Conservation (phyloP, 768 basidiomycete species). For the Tephrocybe sp. region DNA sequence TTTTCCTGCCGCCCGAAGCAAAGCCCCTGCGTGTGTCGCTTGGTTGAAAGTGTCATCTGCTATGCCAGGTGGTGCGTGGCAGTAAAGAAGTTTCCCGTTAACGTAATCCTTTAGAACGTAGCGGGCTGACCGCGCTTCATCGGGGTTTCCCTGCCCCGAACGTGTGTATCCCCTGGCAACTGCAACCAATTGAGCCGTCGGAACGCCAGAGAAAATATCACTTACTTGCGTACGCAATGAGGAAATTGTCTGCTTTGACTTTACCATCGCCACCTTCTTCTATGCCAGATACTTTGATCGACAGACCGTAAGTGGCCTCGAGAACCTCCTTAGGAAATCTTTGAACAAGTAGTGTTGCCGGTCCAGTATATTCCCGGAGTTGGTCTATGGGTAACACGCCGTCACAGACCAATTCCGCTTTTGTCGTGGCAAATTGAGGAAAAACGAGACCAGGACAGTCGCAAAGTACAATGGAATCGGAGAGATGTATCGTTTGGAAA, state of each 20-base stretch:
- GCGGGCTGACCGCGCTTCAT: constrained; percentile 92
- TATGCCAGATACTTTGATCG: constrained; percentile 56
- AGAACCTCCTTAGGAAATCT: constrained; percentile 80
- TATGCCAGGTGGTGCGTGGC: constrained; percentile 81
- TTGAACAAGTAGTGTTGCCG: constrained; percentile 72
- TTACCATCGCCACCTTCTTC: constrained; percentile 88
- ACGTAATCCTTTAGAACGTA: constrained; percentile 97
- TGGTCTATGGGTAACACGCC: constrained; percentile 98
- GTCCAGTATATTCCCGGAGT: constrained; percentile 90
- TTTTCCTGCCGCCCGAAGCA: constrained; percentile 66
- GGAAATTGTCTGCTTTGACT: constrained; percentile 74
- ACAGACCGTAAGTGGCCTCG: constrained; percentile 89
- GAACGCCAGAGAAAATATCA: constrained; percentile 18
- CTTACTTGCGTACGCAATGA: constrained; percentile 92
- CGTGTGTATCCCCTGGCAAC: constrained; percentile 93
- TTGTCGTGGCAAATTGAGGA: constrained; percentile 96
- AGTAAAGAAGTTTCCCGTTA: constrained; percentile 88
- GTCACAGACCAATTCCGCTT: constrained; percentile 94
- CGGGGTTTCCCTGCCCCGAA: constrained; percentile 94
- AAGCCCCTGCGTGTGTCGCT: constrained; percentile 58
- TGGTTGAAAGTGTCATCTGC: constrained; percentile 73
- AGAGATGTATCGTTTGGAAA: constrained; percentile 97
- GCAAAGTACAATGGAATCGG: constrained; percentile 81
- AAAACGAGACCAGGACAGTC: constrained; percentile 99
- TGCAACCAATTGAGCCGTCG: constrained; percentile 32